Percentiles rank a stretch among this genome's conserved stretches.
Conservation (phyloP, 148 eudicot species). For the Silene uniflora region DNA sequence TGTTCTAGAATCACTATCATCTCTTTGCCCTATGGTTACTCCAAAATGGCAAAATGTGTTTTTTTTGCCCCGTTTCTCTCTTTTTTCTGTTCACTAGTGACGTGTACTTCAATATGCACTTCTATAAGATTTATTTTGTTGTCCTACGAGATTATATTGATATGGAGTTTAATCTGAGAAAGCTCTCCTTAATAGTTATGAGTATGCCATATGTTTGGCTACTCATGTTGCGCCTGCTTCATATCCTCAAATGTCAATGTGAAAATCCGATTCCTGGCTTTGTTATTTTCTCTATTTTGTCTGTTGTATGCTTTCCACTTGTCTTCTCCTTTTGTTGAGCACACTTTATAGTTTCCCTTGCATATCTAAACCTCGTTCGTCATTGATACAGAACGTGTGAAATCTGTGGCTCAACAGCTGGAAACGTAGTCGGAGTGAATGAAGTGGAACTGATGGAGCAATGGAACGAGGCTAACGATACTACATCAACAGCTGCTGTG, state of each 20-base stretch:
- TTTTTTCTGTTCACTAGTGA: neutral
- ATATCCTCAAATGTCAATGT: neutral
- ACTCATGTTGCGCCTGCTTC: neutral
- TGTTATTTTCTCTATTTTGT: neutral
- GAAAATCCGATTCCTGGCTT: neutral
- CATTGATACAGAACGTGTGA: slow-evolving; percentile 56
- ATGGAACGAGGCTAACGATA: slow-evolving; percentile 59
- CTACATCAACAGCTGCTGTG: slow-evolving; percentile 26
- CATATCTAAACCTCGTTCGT: slow-evolving; percentile 5
- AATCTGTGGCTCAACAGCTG: slow-evolving; percentile 79
- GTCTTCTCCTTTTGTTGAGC: neutral
- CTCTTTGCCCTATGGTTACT: neutral
- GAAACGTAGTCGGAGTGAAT: slow-evolving; percentile 58
- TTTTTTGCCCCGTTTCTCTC: neutral
- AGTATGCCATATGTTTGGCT: neutral
- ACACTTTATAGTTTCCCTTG: neutral
- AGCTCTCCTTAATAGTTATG: neutral
- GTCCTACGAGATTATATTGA: neutral
- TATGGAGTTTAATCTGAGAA: neutral
- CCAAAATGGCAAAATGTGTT: neutral
- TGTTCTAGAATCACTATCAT: neutral
- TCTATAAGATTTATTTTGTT: too few relatives aligned
- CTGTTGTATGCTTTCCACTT: too few relatives aligned
- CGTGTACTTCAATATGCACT: neutral
- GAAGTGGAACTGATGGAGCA: slow-evolving; percentile 52